Evolutionary conservation across 805 yeast species (phyloP).

Genomic region (Candida schatavii): DNA sequence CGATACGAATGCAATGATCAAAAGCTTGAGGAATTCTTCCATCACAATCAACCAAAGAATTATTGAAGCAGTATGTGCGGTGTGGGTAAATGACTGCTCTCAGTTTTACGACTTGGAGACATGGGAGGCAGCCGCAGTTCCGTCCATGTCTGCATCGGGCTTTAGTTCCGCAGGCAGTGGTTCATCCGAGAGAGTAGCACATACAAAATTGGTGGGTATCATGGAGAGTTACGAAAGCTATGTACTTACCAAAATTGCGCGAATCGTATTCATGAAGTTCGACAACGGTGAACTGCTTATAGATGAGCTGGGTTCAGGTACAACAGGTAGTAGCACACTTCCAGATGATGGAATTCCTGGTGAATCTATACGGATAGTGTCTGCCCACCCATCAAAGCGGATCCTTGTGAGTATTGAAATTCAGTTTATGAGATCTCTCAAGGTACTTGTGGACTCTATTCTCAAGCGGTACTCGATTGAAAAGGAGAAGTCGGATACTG

Average conservation of each 20-base stretch:
- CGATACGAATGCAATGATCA: conserved; percentile 37
- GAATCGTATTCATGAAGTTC: conserved; percentile 20
- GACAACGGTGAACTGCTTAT: conserved; percentile 3
- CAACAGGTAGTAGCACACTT: conserved; percentile 5
- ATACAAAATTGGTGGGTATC: conserved; percentile 34
- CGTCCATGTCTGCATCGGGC: conserved; percentile 4
- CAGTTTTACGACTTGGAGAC: conserved; percentile 43
- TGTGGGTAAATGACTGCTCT: conserved; percentile 45
- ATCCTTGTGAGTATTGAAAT: conserved; percentile 41
- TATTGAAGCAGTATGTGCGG: conserved; percentile 40
- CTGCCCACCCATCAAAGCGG: conserved; percentile 39
- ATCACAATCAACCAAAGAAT: conserved; percentile 34
- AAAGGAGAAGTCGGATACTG: conserved; percentile 22
- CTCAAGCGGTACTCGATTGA: conserved; percentile 38
- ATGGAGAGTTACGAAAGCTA: conserved; percentile 36
- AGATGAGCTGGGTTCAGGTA: too few relatives aligned
- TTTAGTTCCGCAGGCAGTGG: conserved; percentile 8
- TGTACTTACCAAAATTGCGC: conserved; percentile 28
- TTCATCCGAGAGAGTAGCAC: conserved; percentile 17
- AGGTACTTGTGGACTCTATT: conserved; percentile 37
- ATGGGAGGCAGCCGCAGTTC: conserved; percentile 30
- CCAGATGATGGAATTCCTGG: conserved; percentile 24
- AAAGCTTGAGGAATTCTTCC: conserved; percentile 31
- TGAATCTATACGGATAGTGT: conserved; percentile 31
- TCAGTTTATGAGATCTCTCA: conserved; percentile 44